Evolutionary conservation across 257 asterid species (phyloP), one percentile per base, ranked within the genome.

Genomic region (Solanum piurae): DNA sequence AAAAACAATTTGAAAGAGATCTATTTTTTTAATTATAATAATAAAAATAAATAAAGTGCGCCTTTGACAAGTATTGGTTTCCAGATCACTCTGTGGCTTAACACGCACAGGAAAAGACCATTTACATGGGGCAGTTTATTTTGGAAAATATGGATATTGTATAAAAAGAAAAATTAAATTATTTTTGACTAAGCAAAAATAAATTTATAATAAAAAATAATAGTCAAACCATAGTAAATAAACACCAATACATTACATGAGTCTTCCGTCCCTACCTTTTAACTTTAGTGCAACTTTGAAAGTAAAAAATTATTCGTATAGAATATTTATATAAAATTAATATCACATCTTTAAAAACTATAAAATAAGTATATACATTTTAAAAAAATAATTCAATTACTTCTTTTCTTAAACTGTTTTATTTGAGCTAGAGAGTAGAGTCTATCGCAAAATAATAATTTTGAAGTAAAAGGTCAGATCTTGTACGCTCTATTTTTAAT

Each of bases 401-500:
- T 38, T 38, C 12, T 38, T 38, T 38, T 8, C 44, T 38, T 38
- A 38, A 38, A 9, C 44, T 38, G 12, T 38, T 38, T 38, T 38
- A 38, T 38, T 38, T 38, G 44, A 38, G 44, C 44, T 38, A 38
- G 44, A 38, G 10, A 37, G 40, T 37, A 37, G 46, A 40, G 46
- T 42, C 52, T 44, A 44, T 44, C 2, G 0, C n/a, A 44, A 49
- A 49, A 49, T 0, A 49, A 14, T 16, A 0, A 0, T 49, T 49
- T 5, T 49, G 8, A 49, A 14, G 38, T 36, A 36, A 36, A 36
- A 29, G 1, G 38, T 46, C 0, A 42, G 0, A 42, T 42, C 1
- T 42, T 0, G 0, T 44, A 44, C 6, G 2, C 18, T 44, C 0
- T 44, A 49, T 49, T 0, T 13, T 49, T 49, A 0, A 0, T 49